Conservation (phyloP, 805 yeast species). For the Metschnikowia henanensis region DNA sequence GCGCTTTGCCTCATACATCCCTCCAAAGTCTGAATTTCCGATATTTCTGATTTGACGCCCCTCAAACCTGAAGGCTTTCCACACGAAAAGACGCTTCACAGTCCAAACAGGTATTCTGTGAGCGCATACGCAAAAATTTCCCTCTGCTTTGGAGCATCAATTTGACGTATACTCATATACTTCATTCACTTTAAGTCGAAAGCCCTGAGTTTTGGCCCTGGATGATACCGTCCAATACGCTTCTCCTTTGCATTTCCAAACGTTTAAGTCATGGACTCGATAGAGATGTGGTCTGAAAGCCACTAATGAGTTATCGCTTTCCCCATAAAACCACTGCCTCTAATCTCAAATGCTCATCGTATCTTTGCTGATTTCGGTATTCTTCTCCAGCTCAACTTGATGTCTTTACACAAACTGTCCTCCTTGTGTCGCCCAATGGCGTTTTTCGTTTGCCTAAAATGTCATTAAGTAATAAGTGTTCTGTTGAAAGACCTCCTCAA, state of each 20-base stretch:
- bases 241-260: constrained; percentile 96
- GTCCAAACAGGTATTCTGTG: constrained; percentile 28
- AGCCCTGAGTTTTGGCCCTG: constrained; percentile 89
- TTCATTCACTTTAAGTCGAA: constrained; percentile 86
- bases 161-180: constrained; percentile 40
- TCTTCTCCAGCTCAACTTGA: too few species aligned
- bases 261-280: constrained; percentile 97
- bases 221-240: constrained; percentile 98
- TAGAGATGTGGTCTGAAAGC: constrained; percentile 96
- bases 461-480: too few species aligned
- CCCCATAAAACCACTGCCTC: constrained; percentile 99
- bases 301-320: constrained; percentile 89
- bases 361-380: too few species aligned
- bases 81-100: constrained; percentile 59
- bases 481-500: too few species aligned
- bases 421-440: too few species aligned
- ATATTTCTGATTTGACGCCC: constrained; percentile 83
- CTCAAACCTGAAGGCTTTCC: constrained; percentile 80
- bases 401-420: too few species aligned
- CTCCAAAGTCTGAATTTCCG: constrained; percentile 84
- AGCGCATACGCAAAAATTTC: too few species aligned
- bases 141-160: constrained; percentile 1
- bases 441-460: too few species aligned
- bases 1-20: constrained; percentile 72
- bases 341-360: too few species aligned